Conservation (phyloP, 306 rosid species). For the Cicer bijugum region DNA sequence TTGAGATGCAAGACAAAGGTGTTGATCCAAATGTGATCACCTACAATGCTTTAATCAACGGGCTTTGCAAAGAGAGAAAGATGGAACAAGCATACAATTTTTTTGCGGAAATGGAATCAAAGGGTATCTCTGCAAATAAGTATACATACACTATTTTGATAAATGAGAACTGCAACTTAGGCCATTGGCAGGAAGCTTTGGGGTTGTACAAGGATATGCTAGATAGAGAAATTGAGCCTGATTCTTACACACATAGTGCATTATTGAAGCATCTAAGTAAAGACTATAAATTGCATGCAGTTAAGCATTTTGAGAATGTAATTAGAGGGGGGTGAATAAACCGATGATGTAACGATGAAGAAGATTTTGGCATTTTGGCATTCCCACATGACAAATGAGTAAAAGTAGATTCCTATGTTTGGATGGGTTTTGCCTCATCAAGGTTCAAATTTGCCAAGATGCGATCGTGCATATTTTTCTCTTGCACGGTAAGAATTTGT, state of each 20-base stretch:
- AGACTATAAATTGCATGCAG: constrained; percentile 59
- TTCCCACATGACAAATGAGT: constrained; percentile 42
- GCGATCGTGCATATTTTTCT: constrained; percentile 31
- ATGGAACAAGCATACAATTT: constrained; percentile 61
- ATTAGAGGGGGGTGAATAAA: constrained; percentile 50
- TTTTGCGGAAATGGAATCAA: constrained; percentile 66
- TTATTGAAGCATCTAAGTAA: constrained; percentile 61
- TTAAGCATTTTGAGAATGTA: constrained; percentile 54
- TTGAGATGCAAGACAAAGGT: constrained; percentile 69
- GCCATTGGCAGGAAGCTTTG: constrained; percentile 73
- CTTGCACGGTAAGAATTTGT: constrained; percentile 37
- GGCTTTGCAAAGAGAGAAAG: constrained; percentile 65
- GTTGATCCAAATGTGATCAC: constrained; percentile 78
- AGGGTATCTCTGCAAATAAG: constrained; percentile 74
- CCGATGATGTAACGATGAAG: constrained; percentile 46
- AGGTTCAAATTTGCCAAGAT: constrained; percentile 23
- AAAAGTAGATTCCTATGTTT: constrained; percentile 21
- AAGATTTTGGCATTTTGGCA: constrained; percentile 41
- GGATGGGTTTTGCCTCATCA: constrained; percentile 41
- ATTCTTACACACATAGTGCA: constrained; percentile 69
- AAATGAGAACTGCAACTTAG: constrained; percentile 65
- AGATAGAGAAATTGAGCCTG: constrained; percentile 73
- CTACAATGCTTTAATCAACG: constrained; percentile 80
- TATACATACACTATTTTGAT: constrained; percentile 83
- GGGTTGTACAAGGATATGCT: constrained; percentile 75